Conservation (phyloP, 345 rosid genomes). For the Orychophragmus violaceus region DNA sequence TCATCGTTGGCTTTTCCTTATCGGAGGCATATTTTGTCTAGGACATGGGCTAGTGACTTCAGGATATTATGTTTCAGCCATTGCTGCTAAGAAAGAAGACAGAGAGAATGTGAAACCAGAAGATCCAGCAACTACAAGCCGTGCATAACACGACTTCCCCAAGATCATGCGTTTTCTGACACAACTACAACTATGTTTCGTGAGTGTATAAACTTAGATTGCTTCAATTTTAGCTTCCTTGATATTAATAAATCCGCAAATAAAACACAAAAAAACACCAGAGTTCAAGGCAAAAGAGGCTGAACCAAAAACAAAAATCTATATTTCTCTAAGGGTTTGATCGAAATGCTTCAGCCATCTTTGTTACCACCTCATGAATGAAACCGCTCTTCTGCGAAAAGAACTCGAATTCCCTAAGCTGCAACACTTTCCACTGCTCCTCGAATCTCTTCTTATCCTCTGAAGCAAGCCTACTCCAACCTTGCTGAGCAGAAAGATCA, state of each 20-base stretch:
- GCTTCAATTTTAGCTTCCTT: background rate
- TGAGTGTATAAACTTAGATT: background rate
- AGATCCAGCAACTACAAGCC: background rate
- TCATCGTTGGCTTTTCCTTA: slow-evolving; percentile 43
- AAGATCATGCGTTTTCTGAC: background rate
- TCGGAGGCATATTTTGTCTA: slow-evolving; percentile 69
- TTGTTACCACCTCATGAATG: slow-evolving; percentile 8
- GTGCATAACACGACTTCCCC: background rate
- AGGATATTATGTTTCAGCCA: slow-evolving; percentile 72
- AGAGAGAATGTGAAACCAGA: slow-evolving; percentile 7
- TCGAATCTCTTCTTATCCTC: slow-evolving; percentile 26
- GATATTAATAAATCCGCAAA: slow-evolving; percentile 14
- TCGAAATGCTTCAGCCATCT: slow-evolving; percentile 17
- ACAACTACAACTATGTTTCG: background rate
- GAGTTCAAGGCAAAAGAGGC: background rate
- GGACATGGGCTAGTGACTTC: slow-evolving; percentile 60
- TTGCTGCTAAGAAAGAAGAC: slow-evolving; percentile 47
- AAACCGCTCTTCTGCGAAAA: slow-evolving; percentile 19
- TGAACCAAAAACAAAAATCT: background rate
- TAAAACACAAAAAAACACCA: background rate
- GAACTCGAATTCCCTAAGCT: slow-evolving; percentile 11
- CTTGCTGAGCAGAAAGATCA: slow-evolving; percentile 21
- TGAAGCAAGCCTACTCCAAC: slow-evolving; percentile 6
- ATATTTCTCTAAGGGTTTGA: background rate
- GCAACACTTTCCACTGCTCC: slow-evolving; percentile 26